A percentile compares a stretch with the other conserved stretches of the same genome.
Evolutionary conservation across 371 early-diverging fungal genomes (phyloP).

Genomic region (Sporodiniella umbellata): DNA sequence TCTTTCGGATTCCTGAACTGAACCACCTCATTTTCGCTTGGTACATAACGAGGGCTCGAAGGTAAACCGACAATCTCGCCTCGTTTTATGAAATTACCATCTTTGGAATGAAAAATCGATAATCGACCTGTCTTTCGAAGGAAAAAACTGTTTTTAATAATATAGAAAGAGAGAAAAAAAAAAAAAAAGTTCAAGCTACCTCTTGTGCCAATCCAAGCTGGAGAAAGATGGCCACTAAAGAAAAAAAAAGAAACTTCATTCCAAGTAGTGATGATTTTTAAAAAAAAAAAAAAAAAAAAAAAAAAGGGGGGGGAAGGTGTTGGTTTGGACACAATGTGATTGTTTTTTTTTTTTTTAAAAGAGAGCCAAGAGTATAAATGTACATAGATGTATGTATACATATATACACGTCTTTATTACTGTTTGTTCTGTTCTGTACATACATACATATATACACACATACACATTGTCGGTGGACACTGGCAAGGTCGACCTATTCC

Average conservation of each 20-base stretch:
- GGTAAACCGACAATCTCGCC: constrained; percentile 25
- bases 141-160: neutral
- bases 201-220: neutral
- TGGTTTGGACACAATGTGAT: too few relatives aligned
- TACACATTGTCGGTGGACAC: too few relatives aligned
- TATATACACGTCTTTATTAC: too few relatives aligned
- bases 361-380: too few relatives aligned
- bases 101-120: constrained; percentile 19
- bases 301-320: too few relatives aligned
- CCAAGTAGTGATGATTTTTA: too few relatives aligned
- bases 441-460: too few relatives aligned
- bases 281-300: neutral
- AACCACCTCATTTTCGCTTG: constrained; percentile 17
- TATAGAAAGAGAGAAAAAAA: neutral
- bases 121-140: too few relatives aligned
- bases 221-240: neutral
- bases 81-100: constrained; percentile 27
- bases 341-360: too few relatives aligned
- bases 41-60: constrained; percentile 14
- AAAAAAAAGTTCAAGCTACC: neutral
- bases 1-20: constrained; percentile 10
- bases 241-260: neutral
- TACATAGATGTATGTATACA: too few relatives aligned
- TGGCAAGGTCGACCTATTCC: neutral
- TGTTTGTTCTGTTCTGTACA: neutral